phyloP scores from a whole-genome alignment of 495 filamentous ascomycete genomes.

The Venustampulla echinocandica region DNA sequence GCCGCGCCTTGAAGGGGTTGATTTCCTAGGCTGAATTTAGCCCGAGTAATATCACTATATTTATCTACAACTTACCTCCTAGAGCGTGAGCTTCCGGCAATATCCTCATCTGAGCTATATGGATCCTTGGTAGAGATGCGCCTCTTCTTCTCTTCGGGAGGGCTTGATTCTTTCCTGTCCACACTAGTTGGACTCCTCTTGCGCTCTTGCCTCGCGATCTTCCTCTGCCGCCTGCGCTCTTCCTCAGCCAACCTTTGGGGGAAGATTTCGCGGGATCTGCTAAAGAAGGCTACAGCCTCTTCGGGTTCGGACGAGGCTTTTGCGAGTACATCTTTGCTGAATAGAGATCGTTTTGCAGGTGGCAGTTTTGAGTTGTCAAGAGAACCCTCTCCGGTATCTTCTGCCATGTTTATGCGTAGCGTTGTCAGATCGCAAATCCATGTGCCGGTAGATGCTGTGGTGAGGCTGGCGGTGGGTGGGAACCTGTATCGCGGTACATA shows the following conservation, averaged over 20 bases:
- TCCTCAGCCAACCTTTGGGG: slow-evolving; percentile 49
- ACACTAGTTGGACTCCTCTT: slow-evolving; percentile 25
- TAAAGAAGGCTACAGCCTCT: slow-evolving; percentile 53
- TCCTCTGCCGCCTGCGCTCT: slow-evolving; percentile 32
- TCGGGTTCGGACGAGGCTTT: slow-evolving; percentile 28
- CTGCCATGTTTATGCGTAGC: not conserved
- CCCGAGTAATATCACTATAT: slow-evolving; percentile 11
- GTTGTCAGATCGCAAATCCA: not conserved
- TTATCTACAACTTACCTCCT: slow-evolving; percentile 21
- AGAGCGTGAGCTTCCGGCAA: slow-evolving; percentile 11
- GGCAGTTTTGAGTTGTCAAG: slow-evolving; percentile 1
- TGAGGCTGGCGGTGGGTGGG: not conserved
- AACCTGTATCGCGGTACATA: slow-evolving; percentile 6
- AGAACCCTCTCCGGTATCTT: slow-evolving; percentile 8
- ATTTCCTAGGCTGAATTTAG: not conserved
- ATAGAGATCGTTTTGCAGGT: slow-evolving; percentile 48
- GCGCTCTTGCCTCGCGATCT: slow-evolving; percentile 48
- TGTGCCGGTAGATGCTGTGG: not conserved
- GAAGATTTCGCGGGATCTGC: slow-evolving; percentile 56
- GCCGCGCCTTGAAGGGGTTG: slow-evolving; percentile 6
- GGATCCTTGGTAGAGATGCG: slow-evolving; percentile 11
- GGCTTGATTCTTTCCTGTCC: slow-evolving; percentile 37
- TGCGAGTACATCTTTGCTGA: slow-evolving; percentile 57
- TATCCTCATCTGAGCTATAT: slow-evolving; percentile 18
- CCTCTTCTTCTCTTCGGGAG: slow-evolving; percentile 26